Percentiles rank a stretch among this genome's conserved stretches.
Conservation (phyloP, 2,329 filamentous ascomycete genomes). For the Thielaviopsis euricoi region DNA sequence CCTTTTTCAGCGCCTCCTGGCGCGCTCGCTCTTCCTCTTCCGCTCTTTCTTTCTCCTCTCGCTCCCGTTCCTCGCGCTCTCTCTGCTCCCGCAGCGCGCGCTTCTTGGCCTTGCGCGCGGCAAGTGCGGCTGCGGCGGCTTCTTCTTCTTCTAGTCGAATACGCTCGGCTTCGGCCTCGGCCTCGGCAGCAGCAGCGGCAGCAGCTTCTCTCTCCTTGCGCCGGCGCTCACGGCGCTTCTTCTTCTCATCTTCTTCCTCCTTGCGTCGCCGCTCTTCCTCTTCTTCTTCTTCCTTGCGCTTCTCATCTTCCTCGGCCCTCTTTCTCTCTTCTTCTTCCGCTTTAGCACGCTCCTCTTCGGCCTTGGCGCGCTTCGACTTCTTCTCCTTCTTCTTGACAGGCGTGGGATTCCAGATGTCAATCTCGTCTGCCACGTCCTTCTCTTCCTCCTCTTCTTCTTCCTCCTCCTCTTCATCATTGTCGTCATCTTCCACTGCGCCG, state of each 20-base stretch:
- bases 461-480: constrained; percentile 14
- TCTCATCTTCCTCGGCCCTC: constrained; percentile 14
- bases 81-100: constrained; percentile 12
- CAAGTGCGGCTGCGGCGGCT: constrained; percentile 10
- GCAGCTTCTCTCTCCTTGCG: constrained; percentile 21
- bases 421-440: constrained; percentile 16
- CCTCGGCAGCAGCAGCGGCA: constrained; percentile 7
- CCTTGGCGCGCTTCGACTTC: constrained; percentile 21
- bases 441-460: constrained; percentile 12
- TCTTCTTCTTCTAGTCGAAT: constrained; percentile 12
- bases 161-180: constrained; percentile 8
- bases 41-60: constrained; percentile 6
- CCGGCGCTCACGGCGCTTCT: constrained; percentile 15
- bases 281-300: constrained; percentile 18
- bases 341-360: constrained; percentile 14
- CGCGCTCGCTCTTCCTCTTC: constrained; percentile 11
- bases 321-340: constrained; percentile 13
- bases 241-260: background rate
- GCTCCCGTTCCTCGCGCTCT: constrained; percentile 13
- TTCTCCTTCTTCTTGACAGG: constrained; percentile 16
- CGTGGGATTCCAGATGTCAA: constrained; percentile 14
- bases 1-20: constrained; percentile 13
- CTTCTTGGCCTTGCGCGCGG: background rate
- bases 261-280: constrained; percentile 3
- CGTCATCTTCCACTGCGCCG: constrained; percentile 8